Evolutionary conservation across 2,329 filamentous ascomycete genomes (phyloP).

Genomic region (Ophiostoma populinum): DNA sequence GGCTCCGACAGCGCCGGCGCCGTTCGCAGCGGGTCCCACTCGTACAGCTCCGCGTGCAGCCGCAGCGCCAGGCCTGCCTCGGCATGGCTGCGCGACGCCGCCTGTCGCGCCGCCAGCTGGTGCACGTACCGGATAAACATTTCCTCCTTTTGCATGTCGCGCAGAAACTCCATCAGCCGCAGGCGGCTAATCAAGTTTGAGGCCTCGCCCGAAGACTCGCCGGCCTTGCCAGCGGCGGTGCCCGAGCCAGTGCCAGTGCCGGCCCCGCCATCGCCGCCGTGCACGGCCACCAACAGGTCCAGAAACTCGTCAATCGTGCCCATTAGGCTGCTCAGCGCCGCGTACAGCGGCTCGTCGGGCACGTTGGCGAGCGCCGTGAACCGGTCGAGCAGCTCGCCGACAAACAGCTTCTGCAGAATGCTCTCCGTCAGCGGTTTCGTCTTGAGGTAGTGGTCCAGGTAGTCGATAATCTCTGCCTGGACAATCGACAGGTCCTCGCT

Average conservation of each 20-base stretch:
- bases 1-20: slow-evolving; percentile 55
- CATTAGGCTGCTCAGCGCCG: slow-evolving; percentile 62
- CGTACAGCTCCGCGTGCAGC: slow-evolving; percentile 81
- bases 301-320: slow-evolving; percentile 77
- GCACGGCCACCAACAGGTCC: slow-evolving; percentile 77
- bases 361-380: slow-evolving; percentile 55
- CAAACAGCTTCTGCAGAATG: slow-evolving; percentile 81
- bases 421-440: slow-evolving; percentile 74
- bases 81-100: slow-evolving; percentile 57
- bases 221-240: background rate
- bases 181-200: slow-evolving; percentile 76
- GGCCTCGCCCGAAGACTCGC: slow-evolving; percentile 40
- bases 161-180: slow-evolving; percentile 85
- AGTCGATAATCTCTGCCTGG: slow-evolving; percentile 93
- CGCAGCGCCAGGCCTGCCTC: slow-evolving; percentile 81
- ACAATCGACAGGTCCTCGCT: slow-evolving; percentile 84
- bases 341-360: slow-evolving; percentile 55
- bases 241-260: background rate
- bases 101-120: slow-evolving; percentile 66
- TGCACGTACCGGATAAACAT: slow-evolving; percentile 95
- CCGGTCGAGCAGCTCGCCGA: slow-evolving; percentile 64
- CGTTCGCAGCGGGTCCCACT: slow-evolving; percentile 62
- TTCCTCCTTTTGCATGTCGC: slow-evolving; percentile 92
- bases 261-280: slow-evolving; percentile 48
- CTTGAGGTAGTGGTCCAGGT: slow-evolving; percentile 79